Evolutionary conservation across 2,329 filamentous ascomycete species (phyloP).

Genomic region (Orbilia ellipsospora): DNA sequence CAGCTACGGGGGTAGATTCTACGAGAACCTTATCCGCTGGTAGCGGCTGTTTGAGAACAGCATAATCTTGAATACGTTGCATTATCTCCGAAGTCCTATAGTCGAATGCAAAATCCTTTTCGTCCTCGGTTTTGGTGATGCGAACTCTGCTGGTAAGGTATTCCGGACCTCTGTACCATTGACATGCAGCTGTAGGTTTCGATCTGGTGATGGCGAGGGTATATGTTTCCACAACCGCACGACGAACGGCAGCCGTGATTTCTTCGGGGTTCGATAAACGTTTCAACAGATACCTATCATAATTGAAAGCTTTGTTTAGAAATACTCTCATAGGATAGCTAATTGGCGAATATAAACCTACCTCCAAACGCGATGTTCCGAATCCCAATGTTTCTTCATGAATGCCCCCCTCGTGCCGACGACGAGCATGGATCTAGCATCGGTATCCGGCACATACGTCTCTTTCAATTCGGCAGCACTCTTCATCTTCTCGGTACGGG

Average conservation of each 20-base stretch:
- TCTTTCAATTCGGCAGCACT: neutral
- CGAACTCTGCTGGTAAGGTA: slow-evolving; percentile 42
- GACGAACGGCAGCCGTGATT: slow-evolving; percentile 46
- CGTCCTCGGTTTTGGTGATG: slow-evolving; percentile 26
- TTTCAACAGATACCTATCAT: slow-evolving; percentile 29
- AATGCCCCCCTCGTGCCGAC: slow-evolving; percentile 42
- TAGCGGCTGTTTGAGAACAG: slow-evolving; percentile 32
- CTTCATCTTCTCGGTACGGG: slow-evolving; percentile 3
- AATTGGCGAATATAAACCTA: neutral
- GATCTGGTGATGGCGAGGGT: slow-evolving; percentile 27
- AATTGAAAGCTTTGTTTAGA: neutral
- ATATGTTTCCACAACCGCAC: slow-evolving; percentile 46
- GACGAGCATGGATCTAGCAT: slow-evolving; percentile 41
- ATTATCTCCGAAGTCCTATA: slow-evolving; percentile 26
- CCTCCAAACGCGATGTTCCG: slow-evolving; percentile 39
- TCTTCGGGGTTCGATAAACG: slow-evolving; percentile 18
- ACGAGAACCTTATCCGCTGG: slow-evolving; percentile 25
- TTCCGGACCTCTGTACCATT: slow-evolving; percentile 41
- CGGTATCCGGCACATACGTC: slow-evolving; percentile 36
- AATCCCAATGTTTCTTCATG: slow-evolving; percentile 47
- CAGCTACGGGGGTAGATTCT: slow-evolving; percentile 10
- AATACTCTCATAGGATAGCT: neutral
- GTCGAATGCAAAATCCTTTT: slow-evolving; percentile 36
- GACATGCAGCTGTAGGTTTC: slow-evolving; percentile 38
- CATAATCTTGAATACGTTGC: slow-evolving; percentile 36